Evolutionary conservation across 2,329 filamentous ascomycete genomes (phyloP), one percentile per base, ranked within the genome.

Genomic region (Nigrospora oryzae): DNA sequence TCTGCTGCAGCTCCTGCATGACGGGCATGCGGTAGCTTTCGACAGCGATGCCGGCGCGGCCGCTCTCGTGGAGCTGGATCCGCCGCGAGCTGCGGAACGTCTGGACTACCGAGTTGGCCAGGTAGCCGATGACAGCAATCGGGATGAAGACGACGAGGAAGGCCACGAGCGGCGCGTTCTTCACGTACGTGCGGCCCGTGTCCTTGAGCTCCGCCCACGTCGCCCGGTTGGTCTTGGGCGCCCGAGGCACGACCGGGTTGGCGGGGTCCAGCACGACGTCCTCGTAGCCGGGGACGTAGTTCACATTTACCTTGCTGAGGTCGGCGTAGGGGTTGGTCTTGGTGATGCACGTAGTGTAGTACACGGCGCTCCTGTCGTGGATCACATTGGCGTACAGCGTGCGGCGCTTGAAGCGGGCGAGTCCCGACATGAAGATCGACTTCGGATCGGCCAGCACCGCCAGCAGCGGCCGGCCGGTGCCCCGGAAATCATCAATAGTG

Each of bases 331-430:
- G 90, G 56, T 97, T 87, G 0, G 75, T 85, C 56, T 81, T 82
- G 19, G 83, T 75, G 38, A 96, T 88, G 16, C 73, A 74, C 0
- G 89, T 87, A 0, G 91, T 96, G 61, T 91, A 95, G 65, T 86
- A 88, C 1, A 84, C 79, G 5, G 88, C 87, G 38, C 79, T 87
- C 44, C 82, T 74, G 66, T 97, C 91, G 63, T 96, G 95, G 58
- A 86, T 69, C 39, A 95, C 82, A 59, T 97, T 97, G 36, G 84
- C 75, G 62, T 97, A 97, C 1, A 95, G 68, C 4, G 80, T 85
- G 47, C 82, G 83, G 44, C 86, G 75, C 60, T 82, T 79, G 68
- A 97, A 97, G 53, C 72, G 76, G 49, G 78, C 75, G 38, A 97
- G 71, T 0, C 83, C 90, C 31, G 79, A 78, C 55, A 95, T 84